Conservation (phyloP, 1,284 basidiomycete genomes). For the Hymenochaete sp. region DNA sequence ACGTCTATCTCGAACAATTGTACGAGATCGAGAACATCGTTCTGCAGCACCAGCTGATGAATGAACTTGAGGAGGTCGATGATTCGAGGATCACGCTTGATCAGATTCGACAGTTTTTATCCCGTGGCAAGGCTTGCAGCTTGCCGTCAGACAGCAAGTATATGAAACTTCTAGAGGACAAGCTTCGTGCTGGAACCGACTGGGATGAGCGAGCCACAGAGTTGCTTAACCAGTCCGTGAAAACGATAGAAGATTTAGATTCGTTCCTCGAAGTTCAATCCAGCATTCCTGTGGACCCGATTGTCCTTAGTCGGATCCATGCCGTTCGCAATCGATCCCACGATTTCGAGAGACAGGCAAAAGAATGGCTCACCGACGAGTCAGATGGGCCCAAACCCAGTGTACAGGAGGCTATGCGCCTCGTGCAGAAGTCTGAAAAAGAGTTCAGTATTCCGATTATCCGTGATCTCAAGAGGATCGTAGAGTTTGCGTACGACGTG, state of each 20-base stretch:
- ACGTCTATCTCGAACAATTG: slow-evolving; percentile 71
- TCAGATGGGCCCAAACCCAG: slow-evolving; percentile 45
- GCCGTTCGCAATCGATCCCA: slow-evolving; percentile 54
- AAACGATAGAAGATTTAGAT: slow-evolving; percentile 65
- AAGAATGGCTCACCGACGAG: slow-evolving; percentile 54
- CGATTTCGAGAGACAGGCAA: slow-evolving; percentile 70
- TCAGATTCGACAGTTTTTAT: slow-evolving; percentile 58
- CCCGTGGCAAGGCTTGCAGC: slow-evolving; percentile 58
- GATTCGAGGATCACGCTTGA: slow-evolving; percentile 49
- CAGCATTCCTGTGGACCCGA: slow-evolving; percentile 54
- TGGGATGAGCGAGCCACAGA: slow-evolving; percentile 64
- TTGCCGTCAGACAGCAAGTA: slow-evolving; percentile 54
- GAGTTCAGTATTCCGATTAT: slow-evolving; percentile 63
- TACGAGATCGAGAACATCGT: slow-evolving; percentile 70
- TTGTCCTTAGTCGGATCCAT: slow-evolving; percentile 50
- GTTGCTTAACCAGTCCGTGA: slow-evolving; percentile 53
- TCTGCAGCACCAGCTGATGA: slow-evolving; percentile 58
- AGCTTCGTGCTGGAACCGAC: slow-evolving; percentile 51
- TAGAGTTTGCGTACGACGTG: slow-evolving; percentile 63
- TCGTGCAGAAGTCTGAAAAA: slow-evolving; percentile 61
- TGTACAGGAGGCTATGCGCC: slow-evolving; percentile 54
- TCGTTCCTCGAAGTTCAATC: slow-evolving; percentile 52
- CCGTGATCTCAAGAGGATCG: slow-evolving; percentile 54
- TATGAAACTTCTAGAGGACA: slow-evolving; percentile 47
- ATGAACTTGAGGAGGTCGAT: slow-evolving; percentile 58